Evolutionary conservation across 169 alveolate genomes (phyloP).

Genomic region (Plasmodium reichenowi): DNA sequence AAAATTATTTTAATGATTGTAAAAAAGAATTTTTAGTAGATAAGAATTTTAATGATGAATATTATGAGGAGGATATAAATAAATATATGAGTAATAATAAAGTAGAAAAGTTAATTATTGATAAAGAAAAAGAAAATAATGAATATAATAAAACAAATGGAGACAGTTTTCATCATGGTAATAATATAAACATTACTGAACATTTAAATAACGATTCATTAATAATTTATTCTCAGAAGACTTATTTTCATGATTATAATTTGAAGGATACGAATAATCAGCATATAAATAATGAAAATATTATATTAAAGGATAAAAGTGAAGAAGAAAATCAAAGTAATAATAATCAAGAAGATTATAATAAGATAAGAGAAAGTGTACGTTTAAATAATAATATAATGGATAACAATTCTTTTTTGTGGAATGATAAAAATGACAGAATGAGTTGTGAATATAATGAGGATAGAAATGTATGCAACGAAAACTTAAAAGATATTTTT

Average conservation of each 20-base stretch:
- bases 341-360: constrained; percentile 1
- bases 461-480: no score
- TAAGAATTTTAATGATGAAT: no score
- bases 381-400: background rate
- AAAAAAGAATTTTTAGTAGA: no score
- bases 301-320: background rate
- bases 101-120: background rate
- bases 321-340: background rate
- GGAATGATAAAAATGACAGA: background rate
- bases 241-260: background rate
- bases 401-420: background rate
- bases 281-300: background rate
- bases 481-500: no score
- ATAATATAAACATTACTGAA: background rate
- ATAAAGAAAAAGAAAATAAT: background rate
- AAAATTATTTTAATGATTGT: no score
- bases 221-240: no score
- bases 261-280: background rate
- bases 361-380: background rate
- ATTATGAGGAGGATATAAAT: no score
- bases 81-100: background rate
- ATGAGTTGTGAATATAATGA: no score
- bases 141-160: background rate
- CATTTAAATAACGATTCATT: no score
- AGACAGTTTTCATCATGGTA: background rate